Evolutionary conservation across 495 filamentous ascomycete species (phyloP).

Genomic region (Podospora appendiculata): DNA sequence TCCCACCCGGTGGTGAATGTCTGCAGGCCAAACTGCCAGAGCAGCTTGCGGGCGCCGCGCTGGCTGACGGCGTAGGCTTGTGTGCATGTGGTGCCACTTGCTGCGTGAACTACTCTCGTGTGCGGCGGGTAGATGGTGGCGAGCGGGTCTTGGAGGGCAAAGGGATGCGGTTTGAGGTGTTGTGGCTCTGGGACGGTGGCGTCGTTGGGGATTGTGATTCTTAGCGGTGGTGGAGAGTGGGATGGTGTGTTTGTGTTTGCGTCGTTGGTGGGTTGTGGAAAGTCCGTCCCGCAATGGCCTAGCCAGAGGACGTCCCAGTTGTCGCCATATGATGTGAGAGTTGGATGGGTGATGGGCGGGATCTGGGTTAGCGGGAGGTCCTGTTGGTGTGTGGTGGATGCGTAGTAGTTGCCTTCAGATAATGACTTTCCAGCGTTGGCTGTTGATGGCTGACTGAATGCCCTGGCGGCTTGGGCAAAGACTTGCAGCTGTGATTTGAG

Average conservation of each 20-base stretch:
- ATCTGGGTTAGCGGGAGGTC: neutral
- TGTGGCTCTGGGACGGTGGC: conserved; percentile 29
- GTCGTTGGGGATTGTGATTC: conserved; percentile 27
- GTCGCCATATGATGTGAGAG: conserved; percentile 28
- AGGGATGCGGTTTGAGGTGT: conserved; percentile 38
- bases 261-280: conserved; percentile 13
- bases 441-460: conserved; percentile 16
- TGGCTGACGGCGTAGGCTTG: conserved; percentile 41
- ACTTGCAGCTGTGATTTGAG: conserved; percentile 35
- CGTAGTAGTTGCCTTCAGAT: conserved; percentile 2
- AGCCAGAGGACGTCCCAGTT: conserved; percentile 46
- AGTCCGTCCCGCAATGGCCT: conserved; percentile 39
- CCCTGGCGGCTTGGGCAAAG: conserved; percentile 26
- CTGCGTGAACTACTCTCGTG: conserved; percentile 36
- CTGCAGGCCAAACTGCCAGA: conserved; percentile 29
- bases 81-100: conserved; percentile 32
- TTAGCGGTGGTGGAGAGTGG: conserved; percentile 14
- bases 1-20: conserved; percentile 35
- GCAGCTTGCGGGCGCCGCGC: conserved; percentile 34
- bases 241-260: neutral
- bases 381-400: neutral
- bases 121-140: conserved; percentile 31
- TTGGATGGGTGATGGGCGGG: neutral
- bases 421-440: neutral
- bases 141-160: conserved; percentile 31